Evolutionary conservation across 2,329 filamentous ascomycete genomes (phyloP).

Genomic region (Colletotrichum filicis): DNA sequence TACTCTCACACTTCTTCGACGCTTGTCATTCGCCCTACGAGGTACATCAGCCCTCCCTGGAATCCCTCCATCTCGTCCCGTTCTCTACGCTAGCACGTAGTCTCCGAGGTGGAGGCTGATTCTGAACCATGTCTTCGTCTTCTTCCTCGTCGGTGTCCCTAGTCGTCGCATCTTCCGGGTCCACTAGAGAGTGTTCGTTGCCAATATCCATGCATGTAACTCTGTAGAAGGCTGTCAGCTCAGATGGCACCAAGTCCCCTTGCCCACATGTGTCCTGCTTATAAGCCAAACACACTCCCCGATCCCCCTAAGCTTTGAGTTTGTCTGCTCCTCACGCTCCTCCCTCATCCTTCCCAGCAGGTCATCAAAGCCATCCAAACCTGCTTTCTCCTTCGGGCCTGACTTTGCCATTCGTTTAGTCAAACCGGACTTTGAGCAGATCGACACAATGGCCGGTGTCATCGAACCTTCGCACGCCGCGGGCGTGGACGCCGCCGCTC

Average conservation of each 20-base stretch:
- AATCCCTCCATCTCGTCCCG: neutral
- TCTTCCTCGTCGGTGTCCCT: slow-evolving; percentile 25
- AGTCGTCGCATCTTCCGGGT: slow-evolving; percentile 26
- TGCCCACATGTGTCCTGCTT: neutral
- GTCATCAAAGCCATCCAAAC: neutral
- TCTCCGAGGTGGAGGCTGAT: slow-evolving; percentile 29
- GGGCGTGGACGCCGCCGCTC: neutral
- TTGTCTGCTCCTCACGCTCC: slow-evolving; percentile 1
- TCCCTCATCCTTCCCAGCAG: slow-evolving; percentile 6
- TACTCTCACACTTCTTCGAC: slow-evolving; percentile 1
- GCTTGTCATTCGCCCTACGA: slow-evolving; percentile 18
- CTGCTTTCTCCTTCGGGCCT: neutral
- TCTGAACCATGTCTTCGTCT: slow-evolving; percentile 5
- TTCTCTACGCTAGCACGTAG: slow-evolving; percentile 16
- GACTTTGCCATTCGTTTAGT: slow-evolving; percentile 25
- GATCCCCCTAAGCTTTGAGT: neutral
- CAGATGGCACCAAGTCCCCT: slow-evolving; percentile 21
- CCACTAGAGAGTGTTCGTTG: slow-evolving; percentile 7
- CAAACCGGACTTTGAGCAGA: slow-evolving; percentile 11
- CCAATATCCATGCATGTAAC: slow-evolving; percentile 1
- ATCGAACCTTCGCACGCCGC: slow-evolving; percentile 13
- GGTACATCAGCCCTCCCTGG: slow-evolving; percentile 3
- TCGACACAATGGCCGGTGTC: slow-evolving; percentile 22
- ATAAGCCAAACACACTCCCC: slow-evolving; percentile 21
- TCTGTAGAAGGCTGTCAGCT: slow-evolving; percentile 4